Evolutionary conservation across 257 asterid species (phyloP).

Genomic region (Salvia rosmarinus): DNA sequence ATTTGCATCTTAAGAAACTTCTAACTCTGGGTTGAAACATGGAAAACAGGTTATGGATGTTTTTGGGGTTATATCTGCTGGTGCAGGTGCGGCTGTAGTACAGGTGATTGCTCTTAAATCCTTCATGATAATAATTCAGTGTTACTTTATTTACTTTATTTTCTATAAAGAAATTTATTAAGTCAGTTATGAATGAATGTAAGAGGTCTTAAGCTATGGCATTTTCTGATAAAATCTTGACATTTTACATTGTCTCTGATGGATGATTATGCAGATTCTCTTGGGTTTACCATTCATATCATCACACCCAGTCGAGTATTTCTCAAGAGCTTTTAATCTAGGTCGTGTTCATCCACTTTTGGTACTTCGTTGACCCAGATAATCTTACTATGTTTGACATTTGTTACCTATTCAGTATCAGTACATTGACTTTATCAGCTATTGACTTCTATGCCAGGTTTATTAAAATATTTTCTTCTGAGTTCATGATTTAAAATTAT

Average conservation of each 20-base stretch:
- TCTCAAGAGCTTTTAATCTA: conserved; percentile 88
- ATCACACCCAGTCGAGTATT: conserved; percentile 67
- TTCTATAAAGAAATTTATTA: conserved; percentile 33
- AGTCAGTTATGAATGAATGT: conserved; percentile 27
- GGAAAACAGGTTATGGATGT: conserved; percentile 78
- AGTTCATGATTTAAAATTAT: conserved; percentile 4
- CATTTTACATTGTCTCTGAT: conserved; percentile 33
- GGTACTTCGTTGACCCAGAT: conserved; percentile 53
- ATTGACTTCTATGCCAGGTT: background rate
- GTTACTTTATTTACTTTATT: conserved; percentile 25
- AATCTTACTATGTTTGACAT: background rate
- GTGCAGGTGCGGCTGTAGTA: conserved; percentile 89
- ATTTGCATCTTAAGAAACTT: conserved; percentile 17
- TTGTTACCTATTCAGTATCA: background rate
- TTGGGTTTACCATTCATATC: conserved; percentile 79
- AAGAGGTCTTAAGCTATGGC: conserved; percentile 24
- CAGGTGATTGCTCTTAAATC: conserved; percentile 63
- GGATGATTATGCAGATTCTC: conserved; percentile 72
- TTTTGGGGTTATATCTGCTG: conserved; percentile 84
- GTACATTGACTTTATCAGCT: conserved; percentile 8
- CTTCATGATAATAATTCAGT: conserved; percentile 13
- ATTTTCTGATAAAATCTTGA: conserved; percentile 35
- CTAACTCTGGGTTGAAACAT: conserved; percentile 34
- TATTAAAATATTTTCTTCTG: background rate
- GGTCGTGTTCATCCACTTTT: conserved; percentile 96